Evolutionary conservation across 2,329 filamentous ascomycete species (phyloP).

Genomic region (Fusarium chlamydosporum): DNA sequence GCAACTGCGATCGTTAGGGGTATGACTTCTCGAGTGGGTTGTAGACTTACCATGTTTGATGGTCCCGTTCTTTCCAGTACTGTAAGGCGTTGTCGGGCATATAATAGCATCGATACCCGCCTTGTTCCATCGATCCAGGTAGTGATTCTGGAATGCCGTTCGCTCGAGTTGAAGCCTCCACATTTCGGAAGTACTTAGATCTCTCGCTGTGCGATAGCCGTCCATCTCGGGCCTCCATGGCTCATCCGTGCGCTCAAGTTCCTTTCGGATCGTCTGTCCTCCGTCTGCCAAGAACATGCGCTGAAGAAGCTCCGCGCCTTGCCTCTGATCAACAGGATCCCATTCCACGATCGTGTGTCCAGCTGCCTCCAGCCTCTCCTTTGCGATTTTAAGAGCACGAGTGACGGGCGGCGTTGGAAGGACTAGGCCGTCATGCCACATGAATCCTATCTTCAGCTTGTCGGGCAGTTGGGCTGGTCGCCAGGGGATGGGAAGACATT

Average conservation of each 20-base stretch:
- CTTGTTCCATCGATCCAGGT: slow-evolving; percentile 62
- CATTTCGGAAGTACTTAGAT: slow-evolving; percentile 61
- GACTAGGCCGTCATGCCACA: slow-evolving; percentile 76
- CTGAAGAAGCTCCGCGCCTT: slow-evolving; percentile 56
- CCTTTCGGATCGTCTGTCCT: slow-evolving; percentile 57
- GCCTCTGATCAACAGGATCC: slow-evolving; percentile 60
- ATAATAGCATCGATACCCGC: slow-evolving; percentile 73
- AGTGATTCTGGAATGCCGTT: slow-evolving; percentile 61
- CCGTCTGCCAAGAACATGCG: slow-evolving; percentile 67
- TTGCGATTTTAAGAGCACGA: slow-evolving; percentile 66
- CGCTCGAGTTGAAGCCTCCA: slow-evolving; percentile 65
- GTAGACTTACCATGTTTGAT: slow-evolving; percentile 59
- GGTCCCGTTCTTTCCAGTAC: slow-evolving; percentile 59
- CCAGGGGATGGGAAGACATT: slow-evolving; percentile 73
- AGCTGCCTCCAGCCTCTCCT: slow-evolving; percentile 59
- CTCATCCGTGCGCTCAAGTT: slow-evolving; percentile 60
- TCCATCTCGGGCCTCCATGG: slow-evolving; percentile 59
- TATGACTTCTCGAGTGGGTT: fast-evolving
- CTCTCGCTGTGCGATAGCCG: slow-evolving; percentile 52
- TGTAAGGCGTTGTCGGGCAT: slow-evolving; percentile 67
- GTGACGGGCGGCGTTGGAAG: slow-evolving; percentile 75
- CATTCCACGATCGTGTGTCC: slow-evolving; percentile 69
- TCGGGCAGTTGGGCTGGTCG: slow-evolving; percentile 53
- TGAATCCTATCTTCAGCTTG: slow-evolving; percentile 70
- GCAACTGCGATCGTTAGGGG: slow-evolving; percentile 55